A percentile compares a stretch with the other conserved stretches of the same genome.
phyloP scores from a whole-genome alignment of 1,284 basidiomycete species.

The Xerocomus tenax region DNA sequence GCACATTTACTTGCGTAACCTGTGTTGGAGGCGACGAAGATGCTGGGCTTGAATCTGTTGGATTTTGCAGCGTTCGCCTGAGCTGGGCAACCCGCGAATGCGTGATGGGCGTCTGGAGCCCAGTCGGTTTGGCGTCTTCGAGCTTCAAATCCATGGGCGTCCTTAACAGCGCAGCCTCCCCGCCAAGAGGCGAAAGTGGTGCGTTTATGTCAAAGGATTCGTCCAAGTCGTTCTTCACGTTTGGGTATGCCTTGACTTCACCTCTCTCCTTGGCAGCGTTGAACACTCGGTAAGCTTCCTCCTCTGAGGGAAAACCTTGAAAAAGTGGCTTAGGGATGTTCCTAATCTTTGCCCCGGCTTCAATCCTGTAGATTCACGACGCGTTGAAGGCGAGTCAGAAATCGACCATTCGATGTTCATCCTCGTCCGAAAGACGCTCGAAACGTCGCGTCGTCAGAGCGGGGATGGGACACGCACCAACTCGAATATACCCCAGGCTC shows the following conservation, averaged over 20 bases:
- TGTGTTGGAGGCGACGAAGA: conserved; percentile 24
- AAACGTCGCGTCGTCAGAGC: conserved; percentile 7
- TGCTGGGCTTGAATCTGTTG: conserved; percentile 4
- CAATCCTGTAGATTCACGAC: conserved; percentile 32
- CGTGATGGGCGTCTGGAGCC: neutral
- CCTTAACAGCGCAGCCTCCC: conserved; percentile 14
- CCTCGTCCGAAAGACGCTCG: conserved; percentile 9
- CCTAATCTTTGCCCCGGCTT: conserved; percentile 35
- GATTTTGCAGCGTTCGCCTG: conserved; percentile 10
- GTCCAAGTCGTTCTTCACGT: neutral
- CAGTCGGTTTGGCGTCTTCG: conserved; percentile 1
- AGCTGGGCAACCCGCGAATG: conserved; percentile 8
- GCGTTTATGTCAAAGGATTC: neutral
- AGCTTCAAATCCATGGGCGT: conserved; percentile 7
- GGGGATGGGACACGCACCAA: conserved; percentile 35
- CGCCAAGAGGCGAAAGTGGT: conserved; percentile 12
- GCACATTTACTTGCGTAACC: conserved; percentile 16
- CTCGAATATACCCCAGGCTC: conserved; percentile 39
- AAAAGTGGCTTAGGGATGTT: conserved; percentile 36
- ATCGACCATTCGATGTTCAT: conserved; percentile 4
- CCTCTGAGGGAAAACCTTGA: conserved; percentile 37
- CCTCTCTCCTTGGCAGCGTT: conserved; percentile 26
- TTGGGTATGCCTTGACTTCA: conserved; percentile 16
- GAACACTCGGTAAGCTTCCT: conserved; percentile 39
- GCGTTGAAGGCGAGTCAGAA: neutral